Evolutionary conservation across 1,139 yeast genomes (phyloP), one percentile per base, ranked within the genome.

Genomic region (Pichia sp.): DNA sequence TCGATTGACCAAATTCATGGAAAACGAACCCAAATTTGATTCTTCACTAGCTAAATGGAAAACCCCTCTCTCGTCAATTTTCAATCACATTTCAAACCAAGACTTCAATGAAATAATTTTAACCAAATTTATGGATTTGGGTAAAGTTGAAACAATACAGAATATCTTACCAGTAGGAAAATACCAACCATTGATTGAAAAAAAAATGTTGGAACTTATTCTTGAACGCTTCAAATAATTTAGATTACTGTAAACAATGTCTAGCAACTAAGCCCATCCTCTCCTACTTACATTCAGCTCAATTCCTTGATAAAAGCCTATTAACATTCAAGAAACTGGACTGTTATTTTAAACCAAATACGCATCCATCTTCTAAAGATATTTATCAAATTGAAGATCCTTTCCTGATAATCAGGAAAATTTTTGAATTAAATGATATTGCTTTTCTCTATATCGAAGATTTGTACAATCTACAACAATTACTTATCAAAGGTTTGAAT

Each of bases 131-230:
- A 52, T 75, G 4, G 60, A 60, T 18, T 52, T 63, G 14, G 64
- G 68, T 40, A 55, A 64, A 15, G 71, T 68, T 49, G 62, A 62
- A 2, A 55, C 61, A 0, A 59, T 69, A 0, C 44, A 51, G 0
- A 52, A 56, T 1, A 50, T 41, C 2, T 24, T 49, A 40, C 47
- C 24, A 33, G 38, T 34, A 3, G 38, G 43, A 6, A 35, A 39
- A 12, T 39, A 48, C 3, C 49, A 55, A 1, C 44, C 50, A 6
- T 41, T 60, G 3, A 40, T n/a, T 59, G 6, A 24, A 59, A 4
- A 40, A 66, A 31, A 67, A 71, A 51, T 74, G 76, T 44, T 79
- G 84, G 84, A 68, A 63, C 19, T 68, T 69, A 34, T 72, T 73
- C 50, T 68, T 72, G 44, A 59, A 59, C 22, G 76, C 84, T 0